Conservation (phyloP, 1,284 basidiomycete species). For the Sporisorium reilianum region DNA sequence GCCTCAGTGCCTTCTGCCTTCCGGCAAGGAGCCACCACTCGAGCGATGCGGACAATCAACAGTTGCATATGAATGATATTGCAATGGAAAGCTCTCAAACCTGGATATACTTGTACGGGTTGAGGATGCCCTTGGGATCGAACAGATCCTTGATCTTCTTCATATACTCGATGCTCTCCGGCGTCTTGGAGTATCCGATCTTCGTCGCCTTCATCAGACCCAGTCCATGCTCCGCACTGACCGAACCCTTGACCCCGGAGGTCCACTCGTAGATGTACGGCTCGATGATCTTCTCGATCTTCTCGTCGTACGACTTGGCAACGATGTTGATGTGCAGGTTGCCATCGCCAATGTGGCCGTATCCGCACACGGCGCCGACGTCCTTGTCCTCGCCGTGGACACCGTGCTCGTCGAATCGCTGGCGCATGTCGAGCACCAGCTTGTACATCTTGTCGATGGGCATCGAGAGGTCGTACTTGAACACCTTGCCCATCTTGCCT, state of each 20-base stretch:
- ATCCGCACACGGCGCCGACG: conserved; percentile 78
- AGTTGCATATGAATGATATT: too few species aligned
- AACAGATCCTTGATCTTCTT: conserved; percentile 89
- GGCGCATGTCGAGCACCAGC: conserved; percentile 84
- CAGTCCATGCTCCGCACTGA: conserved; percentile 96
- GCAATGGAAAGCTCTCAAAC: conserved; percentile 12
- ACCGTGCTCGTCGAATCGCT: conserved; percentile 80
- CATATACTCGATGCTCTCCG: conserved; percentile 87
- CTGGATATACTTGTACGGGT: conserved; percentile 78
- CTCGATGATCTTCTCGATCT: conserved; percentile 88
- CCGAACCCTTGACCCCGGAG: conserved; percentile 77
- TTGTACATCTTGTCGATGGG: conserved; percentile 89
- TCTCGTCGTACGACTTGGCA: conserved; percentile 83
- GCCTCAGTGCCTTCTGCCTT: too few species aligned
- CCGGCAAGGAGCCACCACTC: too few species aligned
- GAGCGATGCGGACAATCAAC: too few species aligned
- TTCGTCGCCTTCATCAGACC: conserved; percentile 94
- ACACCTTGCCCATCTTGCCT: conserved; percentile 92
- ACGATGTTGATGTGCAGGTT: conserved; percentile 95
- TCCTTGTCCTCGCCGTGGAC: conserved; percentile 77
- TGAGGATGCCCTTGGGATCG: conserved; percentile 91
- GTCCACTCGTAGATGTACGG: conserved; percentile 96
- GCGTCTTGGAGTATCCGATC: conserved; percentile 87
- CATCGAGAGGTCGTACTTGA: conserved; percentile 97
- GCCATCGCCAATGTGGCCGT: conserved; percentile 96